Evolutionary conservation across 306 rosid genomes (phyloP), one percentile per base, ranked within the genome.

Genomic region (Prunus salicina): DNA sequence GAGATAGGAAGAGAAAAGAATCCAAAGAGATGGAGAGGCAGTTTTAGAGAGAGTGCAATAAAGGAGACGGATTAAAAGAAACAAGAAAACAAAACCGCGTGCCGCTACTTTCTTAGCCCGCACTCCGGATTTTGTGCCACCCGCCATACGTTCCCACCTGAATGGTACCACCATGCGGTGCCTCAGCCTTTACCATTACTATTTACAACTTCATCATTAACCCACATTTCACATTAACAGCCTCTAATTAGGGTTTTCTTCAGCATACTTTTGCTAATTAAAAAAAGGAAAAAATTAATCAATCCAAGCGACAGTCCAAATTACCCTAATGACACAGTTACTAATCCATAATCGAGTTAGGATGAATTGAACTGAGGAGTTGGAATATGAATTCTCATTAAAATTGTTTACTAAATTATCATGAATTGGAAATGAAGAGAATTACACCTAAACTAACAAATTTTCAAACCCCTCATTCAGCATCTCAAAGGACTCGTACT

Each of bases 101-200:
- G 92, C 89, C 89, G 84, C 82, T 84, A 69, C 83, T 78, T 84
- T 86, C 78, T 78, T 76, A 83, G 78, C 22, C 58, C 51, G 64
- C 62, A 64, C 84, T 82, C 91, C 89, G 91, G 87, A 83, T 83
- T 83, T 80, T 81, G 89, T 86, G 97, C 86, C 83, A 66, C 30
- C 50, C 68, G 76, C 86, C 93, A 86, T 82, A 63, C 86, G 98
- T 88, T 87, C 34, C 19, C 27, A 69, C 64, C 75, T 88, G 75
- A 91, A 75, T 93, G 98, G 98, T 75, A 72, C 9, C 2, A 27
- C 18, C 62, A 9, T 77, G 50, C 98, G 98, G 97, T 84, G 97
- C 69, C 73, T 72, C 86, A 72, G 89, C 73, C 91, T 84, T 84
- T 66, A 55, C 34, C 22, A 47, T 49, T 50, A 68, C 58, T 14